Evolutionary conservation across 345 rosid genomes (phyloP).

Genomic region (Populus davidiana): DNA sequence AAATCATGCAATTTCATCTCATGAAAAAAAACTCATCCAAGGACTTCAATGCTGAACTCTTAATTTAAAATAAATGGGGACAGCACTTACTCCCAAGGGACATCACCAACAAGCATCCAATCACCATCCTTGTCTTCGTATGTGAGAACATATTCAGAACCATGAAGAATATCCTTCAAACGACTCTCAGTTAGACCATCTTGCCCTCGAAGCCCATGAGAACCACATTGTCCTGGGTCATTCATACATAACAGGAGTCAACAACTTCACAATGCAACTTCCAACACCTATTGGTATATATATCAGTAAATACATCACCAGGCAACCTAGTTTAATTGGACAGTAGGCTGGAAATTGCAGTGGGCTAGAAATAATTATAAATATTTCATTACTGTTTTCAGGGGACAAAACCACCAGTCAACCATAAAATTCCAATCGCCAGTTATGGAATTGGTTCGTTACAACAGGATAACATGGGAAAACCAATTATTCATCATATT

Average conservation of each 20-base stretch:
- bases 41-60: neutral
- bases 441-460: neutral
- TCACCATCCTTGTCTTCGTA: slow-evolving; percentile 32
- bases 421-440: neutral
- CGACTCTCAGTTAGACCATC: slow-evolving; percentile 38
- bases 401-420: neutral
- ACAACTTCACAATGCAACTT: neutral
- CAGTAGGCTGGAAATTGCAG: neutral
- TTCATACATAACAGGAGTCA: slow-evolving; percentile 10
- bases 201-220: slow-evolving; percentile 38
- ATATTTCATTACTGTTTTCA: neutral
- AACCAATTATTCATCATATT: neutral
- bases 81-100: slow-evolving; percentile 33
- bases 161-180: slow-evolving; percentile 46
- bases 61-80: neutral
- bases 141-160: slow-evolving; percentile 34
- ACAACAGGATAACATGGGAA: neutral
- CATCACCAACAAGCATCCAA: slow-evolving; percentile 38
- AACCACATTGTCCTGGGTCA: slow-evolving; percentile 46
- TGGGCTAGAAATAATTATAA: neutral
- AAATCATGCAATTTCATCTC: neutral
- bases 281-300: neutral
- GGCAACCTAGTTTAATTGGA: neutral
- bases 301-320: neutral
- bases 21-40: neutral